phyloP scores from a whole-genome alignment of 208 protist species.

The Novymonas esmeraldas region DNA sequence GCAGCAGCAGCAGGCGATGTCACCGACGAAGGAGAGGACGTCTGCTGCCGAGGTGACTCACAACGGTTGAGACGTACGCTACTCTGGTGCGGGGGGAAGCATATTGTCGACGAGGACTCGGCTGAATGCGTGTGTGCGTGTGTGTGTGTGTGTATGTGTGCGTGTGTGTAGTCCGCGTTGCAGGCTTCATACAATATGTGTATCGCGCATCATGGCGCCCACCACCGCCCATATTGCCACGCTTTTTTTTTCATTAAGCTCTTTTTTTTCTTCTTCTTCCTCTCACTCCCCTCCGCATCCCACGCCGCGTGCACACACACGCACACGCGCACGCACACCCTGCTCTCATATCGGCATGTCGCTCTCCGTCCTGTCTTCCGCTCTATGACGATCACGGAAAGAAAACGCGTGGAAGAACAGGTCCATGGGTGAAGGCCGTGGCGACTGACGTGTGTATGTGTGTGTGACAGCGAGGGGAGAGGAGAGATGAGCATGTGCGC shows the following conservation, averaged over 20 bases:
- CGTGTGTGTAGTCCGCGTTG: background rate
- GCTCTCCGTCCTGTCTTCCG: background rate
- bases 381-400: too few relatives aligned
- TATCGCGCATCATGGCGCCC: background rate
- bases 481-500: background rate
- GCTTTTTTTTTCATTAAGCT: background rate
- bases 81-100: conserved; percentile 40
- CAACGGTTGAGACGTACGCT: conserved; percentile 42
- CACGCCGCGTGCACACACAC: background rate
- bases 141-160: background rate
- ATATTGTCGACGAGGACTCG: conserved; percentile 73
- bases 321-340: background rate
- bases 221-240: background rate
- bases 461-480: background rate
- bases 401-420: too few relatives aligned
- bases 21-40: conserved; percentile 80
- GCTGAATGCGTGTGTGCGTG: background rate
- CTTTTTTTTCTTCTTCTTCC: background rate
- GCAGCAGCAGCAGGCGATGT: background rate
- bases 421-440: too few relatives aligned
- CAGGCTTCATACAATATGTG: too few relatives aligned
- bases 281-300: background rate
- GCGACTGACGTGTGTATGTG: background rate
- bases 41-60: conserved; percentile 35
- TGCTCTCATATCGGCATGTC: background rate